Percentiles rank a stretch among this genome's conserved stretches.
Evolutionary conservation across 225 moss, liverwort and hornwort species (phyloP).

Genomic region (Lunularia cruciata): DNA sequence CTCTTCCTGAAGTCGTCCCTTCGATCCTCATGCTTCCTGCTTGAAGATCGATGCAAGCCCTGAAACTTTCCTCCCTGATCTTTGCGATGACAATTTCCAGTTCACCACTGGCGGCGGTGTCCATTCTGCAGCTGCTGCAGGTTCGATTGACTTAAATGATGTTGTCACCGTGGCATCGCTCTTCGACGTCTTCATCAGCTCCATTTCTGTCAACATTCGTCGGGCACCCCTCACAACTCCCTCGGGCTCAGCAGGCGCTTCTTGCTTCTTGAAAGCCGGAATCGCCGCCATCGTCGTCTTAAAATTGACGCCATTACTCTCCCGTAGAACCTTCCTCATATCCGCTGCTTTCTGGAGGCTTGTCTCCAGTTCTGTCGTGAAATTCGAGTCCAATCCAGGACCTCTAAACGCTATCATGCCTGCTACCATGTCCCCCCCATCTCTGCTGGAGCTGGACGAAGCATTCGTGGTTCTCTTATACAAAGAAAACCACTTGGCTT

Average conservation of each 20-base stretch:
- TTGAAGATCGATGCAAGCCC: conserved; percentile 27
- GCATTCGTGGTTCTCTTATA: conserved; percentile 76
- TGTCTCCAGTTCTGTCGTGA: conserved; percentile 65
- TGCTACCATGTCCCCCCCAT: conserved; percentile 28
- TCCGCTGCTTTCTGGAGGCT: conserved; percentile 50
- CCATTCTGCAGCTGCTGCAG: conserved; percentile 54
- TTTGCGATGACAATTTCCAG: conserved; percentile 3
- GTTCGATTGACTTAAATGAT: background rate
- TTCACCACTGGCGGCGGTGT: conserved; percentile 64
- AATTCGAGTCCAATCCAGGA: conserved; percentile 61
- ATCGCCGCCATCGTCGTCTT: background rate
- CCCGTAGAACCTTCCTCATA: conserved; percentile 37
- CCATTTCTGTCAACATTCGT: conserved; percentile 46
- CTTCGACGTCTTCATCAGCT: conserved; percentile 15
- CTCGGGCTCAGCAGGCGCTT: conserved; percentile 38
- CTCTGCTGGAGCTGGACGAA: conserved; percentile 15
- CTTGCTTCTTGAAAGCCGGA: conserved; percentile 4
- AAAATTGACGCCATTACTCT: conserved; percentile 26
- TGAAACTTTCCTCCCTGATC: conserved; percentile 30
- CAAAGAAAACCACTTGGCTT: conserved; percentile 81
- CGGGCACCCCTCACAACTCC: conserved; percentile 64
- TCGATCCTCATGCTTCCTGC: background rate
- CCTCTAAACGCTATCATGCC: conserved; percentile 55
- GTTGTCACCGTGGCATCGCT: conserved; percentile 13
- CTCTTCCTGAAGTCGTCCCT: background rate